Base-by-base conservation (phyloP, 1,284 basidiomycete genomes). In the Puccinia hordei region DNA sequence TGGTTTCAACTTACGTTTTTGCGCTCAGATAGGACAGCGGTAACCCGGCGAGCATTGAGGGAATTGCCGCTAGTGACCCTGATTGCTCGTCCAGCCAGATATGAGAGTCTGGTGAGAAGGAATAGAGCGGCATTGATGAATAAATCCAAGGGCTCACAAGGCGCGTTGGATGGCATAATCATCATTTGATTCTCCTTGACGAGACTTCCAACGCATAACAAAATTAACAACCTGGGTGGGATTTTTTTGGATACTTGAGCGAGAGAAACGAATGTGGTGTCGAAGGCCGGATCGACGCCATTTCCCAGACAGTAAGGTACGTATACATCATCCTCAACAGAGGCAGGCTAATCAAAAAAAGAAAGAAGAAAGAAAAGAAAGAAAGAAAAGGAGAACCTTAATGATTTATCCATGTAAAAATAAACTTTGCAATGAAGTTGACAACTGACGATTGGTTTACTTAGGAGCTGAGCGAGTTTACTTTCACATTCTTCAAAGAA, bases 181-280 rank as follows among this genome's bases (percentile, higher is more conserved):
- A 55, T 90, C 89, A 30, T 92, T 89, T 24, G 88, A 89, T 81
- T 92, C 92, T 57, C 89, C 89, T 84, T 95, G 92, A 59, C 88
- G 90, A 78, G 90, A 88, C 81, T 93, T 89, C 95, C 95, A 98
- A 27, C 92, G 90, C 88, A 92, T 91, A 74, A 97, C 89, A 6
- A 93, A 91, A 82, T 95, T 93, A 46, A 96, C 88, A 6, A 98
- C 93, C 53, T 91, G 89, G 83, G 93, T 92, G 1, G 93, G 89
- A 81, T 93, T 91, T 77, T 92, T 93, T 91, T 90, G 1, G 93
- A 93, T 79, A 96, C 91, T 84, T 93, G 92, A 12, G 92, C 93
- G 3, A 98, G 88, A 1, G 94, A 93, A 8, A 89, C 88, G 44
- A 97, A 88, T 5, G 92, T 89, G 41, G 91, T 90, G 84, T 97